phyloP scores from a whole-genome alignment of 2,329 filamentous ascomycete genomes.

The Fusarium agapanthi region DNA sequence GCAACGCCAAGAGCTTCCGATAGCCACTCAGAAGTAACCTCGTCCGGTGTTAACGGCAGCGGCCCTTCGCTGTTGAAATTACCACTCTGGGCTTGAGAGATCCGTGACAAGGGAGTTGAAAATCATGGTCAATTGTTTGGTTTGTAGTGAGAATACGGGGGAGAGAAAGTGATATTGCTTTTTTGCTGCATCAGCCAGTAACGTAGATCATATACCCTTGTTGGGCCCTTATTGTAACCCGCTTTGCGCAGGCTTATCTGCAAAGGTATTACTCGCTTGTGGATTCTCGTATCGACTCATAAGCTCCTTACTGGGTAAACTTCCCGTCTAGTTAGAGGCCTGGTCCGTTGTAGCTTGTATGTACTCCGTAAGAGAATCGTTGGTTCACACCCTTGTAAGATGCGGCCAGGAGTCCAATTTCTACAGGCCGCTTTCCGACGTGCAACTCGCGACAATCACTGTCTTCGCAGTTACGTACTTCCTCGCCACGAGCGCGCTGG shows the following conservation, averaged over 20 bases:
- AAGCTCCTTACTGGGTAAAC: no score
- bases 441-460: no score
- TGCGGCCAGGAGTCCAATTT: no score
- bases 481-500: no score
- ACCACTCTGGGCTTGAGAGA: neutral
- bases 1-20: neutral
- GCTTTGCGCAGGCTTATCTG: neutral
- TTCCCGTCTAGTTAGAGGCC: no score
- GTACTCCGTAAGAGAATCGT: no score
- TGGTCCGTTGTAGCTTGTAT: no score
- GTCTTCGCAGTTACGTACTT: no score
- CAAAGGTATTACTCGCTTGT: no score
- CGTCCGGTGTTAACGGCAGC: neutral
- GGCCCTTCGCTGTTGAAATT: neutral
- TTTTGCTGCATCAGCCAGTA: neutral
- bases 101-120: neutral
- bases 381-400: no score
- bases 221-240: neutral
- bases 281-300: no score
- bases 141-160: neutral
- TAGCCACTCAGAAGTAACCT: neutral
- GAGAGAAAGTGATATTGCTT: neutral
- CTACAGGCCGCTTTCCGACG: no score
- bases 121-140: neutral
- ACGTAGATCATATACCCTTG: neutral